Conservation (phyloP, 2,329 filamentous ascomycete genomes). For the Fusarium torulosum region DNA sequence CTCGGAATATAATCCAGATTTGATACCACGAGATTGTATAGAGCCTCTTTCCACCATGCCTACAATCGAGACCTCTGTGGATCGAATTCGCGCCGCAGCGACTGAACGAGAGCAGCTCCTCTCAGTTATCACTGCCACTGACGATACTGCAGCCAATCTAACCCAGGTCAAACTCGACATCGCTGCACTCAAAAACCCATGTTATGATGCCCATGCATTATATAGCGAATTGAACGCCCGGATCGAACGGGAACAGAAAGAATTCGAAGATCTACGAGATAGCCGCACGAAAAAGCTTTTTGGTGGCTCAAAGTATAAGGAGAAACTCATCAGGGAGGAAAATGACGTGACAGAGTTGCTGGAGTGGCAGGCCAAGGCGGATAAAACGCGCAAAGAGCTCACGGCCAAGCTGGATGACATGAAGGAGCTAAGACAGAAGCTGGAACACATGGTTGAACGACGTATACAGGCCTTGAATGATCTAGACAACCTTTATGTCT, state of each 20-base stretch:
- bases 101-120: background rate
- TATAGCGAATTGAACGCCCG: background rate
- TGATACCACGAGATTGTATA: no score
- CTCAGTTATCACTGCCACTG: background rate
- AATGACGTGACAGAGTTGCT: background rate
- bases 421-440: constrained; percentile 4
- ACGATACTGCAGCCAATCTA: constrained; percentile 1
- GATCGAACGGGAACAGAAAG: background rate
- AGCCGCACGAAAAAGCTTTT: constrained; percentile 1
- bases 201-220: constrained; percentile 5
- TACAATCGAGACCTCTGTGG: background rate
- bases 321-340: background rate
- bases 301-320: background rate
- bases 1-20: no score
- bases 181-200: constrained; percentile 3
- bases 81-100: background rate
- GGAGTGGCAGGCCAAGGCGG: constrained; percentile 3
- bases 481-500: background rate
- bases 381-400: constrained; percentile 8
- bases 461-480: constrained; percentile 2
- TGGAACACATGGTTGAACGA: background rate
- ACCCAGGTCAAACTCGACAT: constrained; percentile 1
- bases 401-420: background rate
- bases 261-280: constrained; percentile 1
- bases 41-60: no score